Conservation (phyloP, 805 yeast species). For the Candida ovalis region DNA sequence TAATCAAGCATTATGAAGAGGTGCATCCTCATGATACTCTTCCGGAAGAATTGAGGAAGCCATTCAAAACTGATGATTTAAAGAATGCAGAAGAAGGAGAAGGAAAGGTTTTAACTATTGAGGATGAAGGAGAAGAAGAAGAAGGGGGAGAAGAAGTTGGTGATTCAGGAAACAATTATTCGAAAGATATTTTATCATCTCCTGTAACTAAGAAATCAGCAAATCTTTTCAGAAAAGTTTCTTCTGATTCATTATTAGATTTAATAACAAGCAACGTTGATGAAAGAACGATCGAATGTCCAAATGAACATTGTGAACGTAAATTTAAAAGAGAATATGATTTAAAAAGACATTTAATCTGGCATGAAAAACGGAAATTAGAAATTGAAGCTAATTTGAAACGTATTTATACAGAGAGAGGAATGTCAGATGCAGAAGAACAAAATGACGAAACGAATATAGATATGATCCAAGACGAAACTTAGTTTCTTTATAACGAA, state of each 20-base stretch:
- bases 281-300: slow-evolving; percentile 39
- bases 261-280: slow-evolving; percentile 37
- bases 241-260: slow-evolving; percentile 38
- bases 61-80: not conserved
- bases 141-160: not conserved
- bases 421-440: not conserved
- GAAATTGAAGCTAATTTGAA: slow-evolving; percentile 14
- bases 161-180: too few species aligned
- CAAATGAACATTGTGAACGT: slow-evolving; percentile 48
- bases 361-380: slow-evolving; percentile 40
- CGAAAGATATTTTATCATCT: not conserved
- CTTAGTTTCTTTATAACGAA: too few species aligned
- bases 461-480: too few species aligned
- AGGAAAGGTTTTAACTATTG: not conserved
- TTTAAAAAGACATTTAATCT: slow-evolving; percentile 44
- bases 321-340: slow-evolving; percentile 49
- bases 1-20: slow-evolving; percentile 52
- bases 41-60: slow-evolving; percentile 12
- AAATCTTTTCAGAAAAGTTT: slow-evolving; percentile 33
- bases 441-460: too few species aligned
- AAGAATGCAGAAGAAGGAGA: not conserved
- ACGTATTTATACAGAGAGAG: not conserved
- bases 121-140: slow-evolving; percentile 2
- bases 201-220: slow-evolving; percentile 10
- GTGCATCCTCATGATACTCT: slow-evolving; percentile 31